These are phyloP conservation scores for Omphalea diandra DNA, from an alignment of 441 rosid species.

Conservation along the genomic window DNA sequence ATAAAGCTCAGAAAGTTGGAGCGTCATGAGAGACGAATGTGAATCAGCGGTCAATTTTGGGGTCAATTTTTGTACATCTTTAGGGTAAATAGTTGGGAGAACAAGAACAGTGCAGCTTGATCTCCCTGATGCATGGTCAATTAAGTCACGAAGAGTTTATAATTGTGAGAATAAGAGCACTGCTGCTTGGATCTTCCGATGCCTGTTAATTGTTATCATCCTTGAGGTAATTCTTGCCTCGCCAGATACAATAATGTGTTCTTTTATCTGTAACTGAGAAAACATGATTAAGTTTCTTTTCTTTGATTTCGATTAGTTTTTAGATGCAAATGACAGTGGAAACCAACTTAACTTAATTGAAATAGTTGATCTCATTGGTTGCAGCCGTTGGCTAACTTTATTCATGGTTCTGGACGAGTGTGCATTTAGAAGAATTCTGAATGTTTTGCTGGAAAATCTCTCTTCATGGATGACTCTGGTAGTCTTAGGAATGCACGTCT, in stretches of 20 bases:
- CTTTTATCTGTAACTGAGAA: background rate
- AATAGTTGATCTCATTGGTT: background rate
- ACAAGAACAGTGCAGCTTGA: no score
- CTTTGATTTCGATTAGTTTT: background rate
- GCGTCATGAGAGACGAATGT: constrained; percentile 20
- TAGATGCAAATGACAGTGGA: background rate
- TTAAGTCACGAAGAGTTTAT: no score
- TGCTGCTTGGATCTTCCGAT: background rate
- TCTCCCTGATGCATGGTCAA: no score
- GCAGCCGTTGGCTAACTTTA: background rate
- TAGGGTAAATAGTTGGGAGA: background rate
- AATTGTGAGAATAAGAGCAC: no score
- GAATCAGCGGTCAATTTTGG: background rate
- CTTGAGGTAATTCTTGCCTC: background rate
- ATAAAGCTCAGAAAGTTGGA: constrained; percentile 53
- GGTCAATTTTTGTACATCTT: constrained; percentile 22
- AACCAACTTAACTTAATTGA: background rate
- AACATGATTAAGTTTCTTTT: background rate
- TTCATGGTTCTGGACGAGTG: background rate
- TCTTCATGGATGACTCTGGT: no score
- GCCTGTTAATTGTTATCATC: background rate
- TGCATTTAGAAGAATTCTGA: background rate
- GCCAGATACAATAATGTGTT: background rate
- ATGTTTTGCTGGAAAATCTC: no score
- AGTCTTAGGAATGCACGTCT: no score